Conservation (phyloP, 768 basidiomycete genomes). For the Leccinum olivaceopallidum region DNA sequence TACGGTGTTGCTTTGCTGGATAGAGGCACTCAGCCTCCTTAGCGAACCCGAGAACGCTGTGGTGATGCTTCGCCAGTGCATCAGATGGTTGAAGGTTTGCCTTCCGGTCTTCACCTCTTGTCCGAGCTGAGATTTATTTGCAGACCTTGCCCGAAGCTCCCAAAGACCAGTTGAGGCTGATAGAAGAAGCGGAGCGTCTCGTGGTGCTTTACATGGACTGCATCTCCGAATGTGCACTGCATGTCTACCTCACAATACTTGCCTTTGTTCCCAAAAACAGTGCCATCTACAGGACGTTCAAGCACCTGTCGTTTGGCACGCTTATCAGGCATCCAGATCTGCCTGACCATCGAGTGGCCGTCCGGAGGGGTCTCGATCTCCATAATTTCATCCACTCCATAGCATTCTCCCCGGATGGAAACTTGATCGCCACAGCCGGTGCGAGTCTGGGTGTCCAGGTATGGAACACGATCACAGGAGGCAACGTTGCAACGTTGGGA, state of each 20-base stretch:
- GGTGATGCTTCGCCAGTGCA: conserved; percentile 14
- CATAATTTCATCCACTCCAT: conserved; percentile 15
- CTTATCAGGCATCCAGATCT: not conserved
- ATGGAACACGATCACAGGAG: conserved; percentile 23
- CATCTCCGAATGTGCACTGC: conserved; percentile 23
- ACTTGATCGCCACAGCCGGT: conserved; percentile 19
- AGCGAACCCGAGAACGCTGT: conserved; percentile 16
- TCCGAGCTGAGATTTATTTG: not conserved
- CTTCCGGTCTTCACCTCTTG: not conserved
- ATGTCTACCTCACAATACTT: conserved; percentile 18
- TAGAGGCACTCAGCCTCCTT: conserved; percentile 18
- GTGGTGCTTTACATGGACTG: conserved; percentile 21
- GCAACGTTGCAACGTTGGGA: conserved; percentile 24
- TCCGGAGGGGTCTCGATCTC: conserved; percentile 5
- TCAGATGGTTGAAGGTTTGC: conserved; percentile 18
- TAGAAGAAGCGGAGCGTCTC: conserved; percentile 23
- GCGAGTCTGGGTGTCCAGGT: conserved; percentile 21
- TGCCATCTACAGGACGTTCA: conserved; percentile 10
- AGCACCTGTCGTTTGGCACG: conserved; percentile 7
- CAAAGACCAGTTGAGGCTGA: conserved; percentile 3
- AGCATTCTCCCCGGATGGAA: conserved; percentile 14
- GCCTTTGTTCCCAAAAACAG: not conserved
- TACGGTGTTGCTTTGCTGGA: conserved; percentile 15
- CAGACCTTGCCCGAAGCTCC: conserved; percentile 13
- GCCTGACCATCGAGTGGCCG: not conserved